phyloP scores from a whole-genome alignment of 2,329 filamentous ascomycete species.

The Colletotrichum chrysophilum region DNA sequence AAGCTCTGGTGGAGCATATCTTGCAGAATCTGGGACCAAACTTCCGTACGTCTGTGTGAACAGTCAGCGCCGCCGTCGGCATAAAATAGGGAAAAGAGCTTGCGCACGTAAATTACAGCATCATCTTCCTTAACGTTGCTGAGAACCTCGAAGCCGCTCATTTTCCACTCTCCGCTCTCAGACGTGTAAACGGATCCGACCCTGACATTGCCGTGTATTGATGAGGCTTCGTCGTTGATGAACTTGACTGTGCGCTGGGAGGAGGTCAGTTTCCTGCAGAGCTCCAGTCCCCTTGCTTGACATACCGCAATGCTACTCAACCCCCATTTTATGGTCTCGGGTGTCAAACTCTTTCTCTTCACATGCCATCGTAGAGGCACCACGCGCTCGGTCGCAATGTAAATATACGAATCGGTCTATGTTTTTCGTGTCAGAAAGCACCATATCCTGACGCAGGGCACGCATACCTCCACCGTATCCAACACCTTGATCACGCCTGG shows the following conservation, averaged over 20 bases:
- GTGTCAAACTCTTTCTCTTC: slow-evolving; percentile 82
- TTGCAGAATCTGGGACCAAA: slow-evolving; percentile 80
- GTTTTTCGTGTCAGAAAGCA: slow-evolving; percentile 22
- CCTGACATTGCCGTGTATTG: slow-evolving; percentile 86
- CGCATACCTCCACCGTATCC: slow-evolving; percentile 84
- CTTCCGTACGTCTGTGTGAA: slow-evolving; percentile 77
- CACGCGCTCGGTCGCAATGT: slow-evolving; percentile 92
- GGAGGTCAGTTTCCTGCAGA: background rate
- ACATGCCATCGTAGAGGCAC: slow-evolving; percentile 89
- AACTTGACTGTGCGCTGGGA: slow-evolving; percentile 87
- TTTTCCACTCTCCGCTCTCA: slow-evolving; percentile 97
- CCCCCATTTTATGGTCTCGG: slow-evolving; percentile 97
- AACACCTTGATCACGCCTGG: slow-evolving; percentile 93
- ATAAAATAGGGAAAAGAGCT: background rate
- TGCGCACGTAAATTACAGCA: slow-evolving; percentile 74
- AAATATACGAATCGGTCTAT: slow-evolving; percentile 91
- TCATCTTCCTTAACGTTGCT: slow-evolving; percentile 97
- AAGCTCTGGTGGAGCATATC: slow-evolving; percentile 88
- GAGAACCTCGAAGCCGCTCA: slow-evolving; percentile 90
- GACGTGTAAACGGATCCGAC: slow-evolving; percentile 90
- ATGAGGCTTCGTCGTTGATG: slow-evolving; percentile 91
- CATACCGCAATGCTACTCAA: slow-evolving; percentile 82
- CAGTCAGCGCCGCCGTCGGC: slow-evolving; percentile 12
- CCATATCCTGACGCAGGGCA: background rate
- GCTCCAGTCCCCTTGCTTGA: background rate